Base-by-base conservation (phyloP, 768 basidiomycete species). In the Mycena belliarum region DNA sequence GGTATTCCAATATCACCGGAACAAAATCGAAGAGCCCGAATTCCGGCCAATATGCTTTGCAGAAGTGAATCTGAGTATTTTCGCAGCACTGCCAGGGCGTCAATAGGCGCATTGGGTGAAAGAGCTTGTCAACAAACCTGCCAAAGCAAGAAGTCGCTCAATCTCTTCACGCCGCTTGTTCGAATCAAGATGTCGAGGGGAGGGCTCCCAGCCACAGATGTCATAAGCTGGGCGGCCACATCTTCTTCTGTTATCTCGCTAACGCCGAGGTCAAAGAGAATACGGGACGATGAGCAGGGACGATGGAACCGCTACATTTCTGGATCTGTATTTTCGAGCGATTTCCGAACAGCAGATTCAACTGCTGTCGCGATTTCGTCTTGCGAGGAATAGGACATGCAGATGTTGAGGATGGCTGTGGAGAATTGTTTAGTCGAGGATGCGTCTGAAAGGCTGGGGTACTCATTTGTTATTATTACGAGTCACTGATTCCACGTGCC, bases 61-160 rank as follows among this genome's bases (percentile, higher is more conserved):
- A 81, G 70, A 97, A 95, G 67, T 98, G 93, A 10, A 99, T 73
- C 63, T 95, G 93, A 0, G 93, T 93, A 61, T 89, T 71, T 65
- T 95, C 87, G 51, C 81, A 87, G 60, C 87, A 86, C 93, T 97
- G 66, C 9, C 37, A n/a, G 54, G 51, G n/a, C 32, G 49, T 61
- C 4, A 59, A 62, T n/a, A 40, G 18, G 20, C n/a, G 10, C 20
- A 3, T n/a, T 9, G 5, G 29, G 24, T 28, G 14, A 21, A 32
- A 32, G 7, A 49, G 33, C n/a, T n/a, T n/a, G n/a, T n/a, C n/a
- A n/a, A 73, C 84, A 56, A 55, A 91, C 95, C 90, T 99, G 97
- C 97, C 96, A 99, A 16, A 95, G 82, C 69, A 98, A 71, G 68
- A 87, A 99, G 64, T 97, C 93, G 66, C 91, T 93, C 23, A 97